phyloP scores from a whole-genome alignment of 2,329 filamentous ascomycete species.

The Aspergillus pseudotamarii region DNA sequence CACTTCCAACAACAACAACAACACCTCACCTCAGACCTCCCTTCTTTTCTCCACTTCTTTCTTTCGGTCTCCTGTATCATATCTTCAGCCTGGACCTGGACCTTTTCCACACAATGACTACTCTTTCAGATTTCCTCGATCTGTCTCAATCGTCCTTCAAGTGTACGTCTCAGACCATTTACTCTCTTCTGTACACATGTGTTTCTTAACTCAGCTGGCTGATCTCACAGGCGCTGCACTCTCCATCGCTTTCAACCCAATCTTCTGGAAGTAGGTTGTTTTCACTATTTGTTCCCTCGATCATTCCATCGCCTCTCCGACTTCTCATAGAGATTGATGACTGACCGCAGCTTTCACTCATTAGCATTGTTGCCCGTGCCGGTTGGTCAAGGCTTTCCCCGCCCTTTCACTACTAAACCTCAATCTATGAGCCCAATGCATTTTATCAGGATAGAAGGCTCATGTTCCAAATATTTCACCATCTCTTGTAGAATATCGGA shows the following conservation, averaged over 20 bases:
- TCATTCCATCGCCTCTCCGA: neutral
- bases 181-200: conserved; percentile 27
- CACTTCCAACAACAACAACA: conserved; percentile 8
- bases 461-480: conserved; percentile 17
- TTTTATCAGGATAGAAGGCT: conserved; percentile 10
- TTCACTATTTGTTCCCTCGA: neutral
- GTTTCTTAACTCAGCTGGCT: conserved; percentile 23
- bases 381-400: conserved; percentile 53
- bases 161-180: conserved; percentile 51
- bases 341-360: neutral
- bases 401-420: conserved; percentile 6
- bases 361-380: conserved; percentile 78
- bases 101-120: conserved; percentile 33
- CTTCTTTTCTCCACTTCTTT: conserved; percentile 13
- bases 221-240: conserved; percentile 68
- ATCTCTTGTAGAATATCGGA: conserved; percentile 76
- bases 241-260: conserved; percentile 90
- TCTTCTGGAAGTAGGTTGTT: conserved; percentile 94
- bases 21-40: neutral
- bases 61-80: neutral
- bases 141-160: conserved; percentile 68
- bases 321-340: neutral
- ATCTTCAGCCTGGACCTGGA: neutral
- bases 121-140: conserved; percentile 55
- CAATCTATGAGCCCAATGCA: neutral